Percentiles rank a stretch among this genome's conserved stretches.
Evolutionary conservation across 192 early-diverging fungal genomes (phyloP).

Genomic region (Backusella psychrophila): DNA sequence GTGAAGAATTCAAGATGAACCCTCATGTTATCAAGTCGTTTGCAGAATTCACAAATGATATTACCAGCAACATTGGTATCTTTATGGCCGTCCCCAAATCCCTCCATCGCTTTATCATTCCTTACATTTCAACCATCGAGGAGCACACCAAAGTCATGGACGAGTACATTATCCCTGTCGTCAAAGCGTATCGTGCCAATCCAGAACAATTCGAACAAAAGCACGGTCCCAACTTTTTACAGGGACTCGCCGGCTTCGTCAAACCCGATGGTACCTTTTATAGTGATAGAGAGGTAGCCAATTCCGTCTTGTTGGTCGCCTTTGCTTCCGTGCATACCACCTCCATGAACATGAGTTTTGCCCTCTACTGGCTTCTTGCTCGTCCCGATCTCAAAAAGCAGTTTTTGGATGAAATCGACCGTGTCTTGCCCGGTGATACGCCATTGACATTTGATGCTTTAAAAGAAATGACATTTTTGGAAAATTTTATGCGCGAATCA

Average conservation of each 20-base stretch:
- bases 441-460: conserved; percentile 15
- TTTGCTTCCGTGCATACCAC: conserved; percentile 33
- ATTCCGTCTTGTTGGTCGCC: conserved; percentile 18
- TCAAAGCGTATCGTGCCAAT: not conserved
- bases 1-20: conserved; percentile 19
- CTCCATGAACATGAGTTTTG: conserved; percentile 4
- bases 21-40: conserved; percentile 20
- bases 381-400: conserved; percentile 17
- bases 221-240: conserved; percentile 5
- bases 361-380: conserved; percentile 18
- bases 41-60: conserved; percentile 25
- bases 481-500: conserved; percentile 23
- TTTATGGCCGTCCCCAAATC: conserved; percentile 16
- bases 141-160: conserved; percentile 17
- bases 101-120: conserved; percentile 10
- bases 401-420: conserved; percentile 22
- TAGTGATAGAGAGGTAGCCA: conserved; percentile 13
- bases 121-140: conserved; percentile 12
- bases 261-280: conserved; percentile 16
- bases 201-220: not conserved
- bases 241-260: conserved; percentile 15
- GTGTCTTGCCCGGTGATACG: not conserved
- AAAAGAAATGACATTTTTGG: conserved; percentile 23
- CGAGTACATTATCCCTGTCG: not conserved
- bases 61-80: conserved; percentile 15